Base-by-base conservation (phyloP, 202 grass and related monocot species). In the Digitaria exilis region DNA sequence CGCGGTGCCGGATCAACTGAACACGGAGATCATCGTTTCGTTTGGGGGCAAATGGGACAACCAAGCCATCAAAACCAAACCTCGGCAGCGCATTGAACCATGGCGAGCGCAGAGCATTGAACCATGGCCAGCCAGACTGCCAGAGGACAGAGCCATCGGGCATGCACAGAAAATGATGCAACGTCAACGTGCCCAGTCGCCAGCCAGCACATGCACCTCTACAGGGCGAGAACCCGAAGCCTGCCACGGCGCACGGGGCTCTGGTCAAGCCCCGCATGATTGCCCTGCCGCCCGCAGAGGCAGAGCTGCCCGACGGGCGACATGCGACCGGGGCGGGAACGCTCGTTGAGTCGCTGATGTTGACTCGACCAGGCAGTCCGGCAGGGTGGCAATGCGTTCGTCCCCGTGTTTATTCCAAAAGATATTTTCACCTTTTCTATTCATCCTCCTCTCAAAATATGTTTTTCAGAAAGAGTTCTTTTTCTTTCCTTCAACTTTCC, bases 251-350 rank as follows among this genome's bases (percentile, higher is more conserved):
- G 17, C 61, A 59, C 24, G 56, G 21, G 19, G 43, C 21, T 14
- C 3, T 7, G 69, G 84, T 81, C 84, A 81, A 75, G 59, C 48
- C 5, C 16, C 21, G 39, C 37, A 86, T 81, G 37, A 75, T 86
- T 35, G 59, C 43, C 43, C 19, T 48, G 59, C 31, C 21, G 76
- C 46, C n/a, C 21, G 52, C 21, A 8, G 37, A 39, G 26, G 46
- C 84, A 80, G 58, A 35, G 43, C 76, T 72, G 76, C 14, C 29
- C 41, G 75, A 30, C 37, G n/a, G n/a, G n/a, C n/a, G n/a, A n/a
- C n/a, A n/a, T n/a, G n/a, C n/a, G n/a, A n/a, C n/a, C n/a, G n/a
- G n/a, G n/a, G n/a, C n/a, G n/a, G n/a, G n/a, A n/a, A n/a, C n/a
- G n/a, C n/a, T n/a, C n/a, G n/a, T n/a, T n/a, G n/a, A n/a, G n/a